phyloP scores from a whole-genome alignment of 116 monocot species.

The Iris pallida region DNA sequence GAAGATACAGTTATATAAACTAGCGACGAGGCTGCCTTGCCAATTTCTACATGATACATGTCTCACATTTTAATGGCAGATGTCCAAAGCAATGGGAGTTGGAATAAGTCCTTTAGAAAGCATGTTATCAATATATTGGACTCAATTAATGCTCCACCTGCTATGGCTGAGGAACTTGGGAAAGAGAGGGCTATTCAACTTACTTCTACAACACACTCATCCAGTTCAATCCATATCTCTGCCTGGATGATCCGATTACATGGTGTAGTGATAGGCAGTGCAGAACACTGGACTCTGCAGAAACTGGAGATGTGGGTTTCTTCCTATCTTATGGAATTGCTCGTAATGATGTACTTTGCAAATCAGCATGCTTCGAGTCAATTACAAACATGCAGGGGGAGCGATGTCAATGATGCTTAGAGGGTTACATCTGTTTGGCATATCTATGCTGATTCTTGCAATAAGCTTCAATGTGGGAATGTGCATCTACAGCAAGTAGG shows the following conservation, averaged over 20 bases:
- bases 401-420: conserved; percentile 14
- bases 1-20: background rate
- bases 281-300: conserved; percentile 24
- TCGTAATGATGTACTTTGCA: conserved; percentile 6
- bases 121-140: conserved; percentile 36
- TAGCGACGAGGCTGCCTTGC: background rate
- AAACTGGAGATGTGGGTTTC: conserved; percentile 24
- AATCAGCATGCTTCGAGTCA: conserved; percentile 9
- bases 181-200: conserved; percentile 10
- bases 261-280: conserved; percentile 9
- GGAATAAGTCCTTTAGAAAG: conserved; percentile 24
- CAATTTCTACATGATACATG: too few species aligned
- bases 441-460: conserved; percentile 25
- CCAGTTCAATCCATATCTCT: conserved; percentile 23
- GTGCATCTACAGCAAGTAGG: conserved; percentile 12
- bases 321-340: conserved; percentile 18
- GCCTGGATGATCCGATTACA: conserved; percentile 32
- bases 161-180: conserved; percentile 25
- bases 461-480: conserved; percentile 35
- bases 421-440: conserved; percentile 30
- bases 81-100: background rate
- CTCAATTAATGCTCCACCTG: conserved; percentile 39
- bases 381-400: conserved; percentile 6
- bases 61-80: conserved; percentile 13
- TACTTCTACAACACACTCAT: conserved; percentile 5